Evolutionary conservation across 2,329 filamentous ascomycete species (phyloP).

Genomic region (Chaetoscypha palmicola): DNA sequence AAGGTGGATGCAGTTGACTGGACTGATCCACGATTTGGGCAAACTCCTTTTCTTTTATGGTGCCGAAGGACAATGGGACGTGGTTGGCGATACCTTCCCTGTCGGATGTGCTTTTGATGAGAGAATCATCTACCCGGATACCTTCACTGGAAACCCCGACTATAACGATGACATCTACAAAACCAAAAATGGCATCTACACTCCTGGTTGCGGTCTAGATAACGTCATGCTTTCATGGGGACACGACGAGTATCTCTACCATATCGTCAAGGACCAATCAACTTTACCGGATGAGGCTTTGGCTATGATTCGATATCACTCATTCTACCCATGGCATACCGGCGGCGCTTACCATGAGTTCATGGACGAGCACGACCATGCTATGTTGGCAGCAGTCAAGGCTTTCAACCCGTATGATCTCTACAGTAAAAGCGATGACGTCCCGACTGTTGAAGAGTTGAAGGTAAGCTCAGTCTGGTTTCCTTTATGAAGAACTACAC

Average conservation of each 20-base stretch:
- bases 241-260: conserved; percentile 82
- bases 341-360: conserved; percentile 73
- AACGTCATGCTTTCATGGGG: conserved; percentile 90
- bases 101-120: conserved; percentile 70
- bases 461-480: too few relatives aligned
- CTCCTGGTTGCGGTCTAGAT: conserved; percentile 70
- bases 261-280: conserved; percentile 76
- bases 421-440: conserved; percentile 83
- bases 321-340: conserved; percentile 87
- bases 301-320: conserved; percentile 89
- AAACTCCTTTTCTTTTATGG: conserved; percentile 77
- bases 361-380: conserved; percentile 75
- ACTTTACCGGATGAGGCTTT: conserved; percentile 73
- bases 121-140: conserved; percentile 73
- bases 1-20: conserved; percentile 73
- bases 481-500: too few relatives aligned
- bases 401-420: conserved; percentile 90
- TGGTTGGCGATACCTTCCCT: conserved; percentile 80
- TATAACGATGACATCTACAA: conserved; percentile 62
- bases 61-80: conserved; percentile 86
- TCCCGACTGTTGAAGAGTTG: conserved; percentile 67
- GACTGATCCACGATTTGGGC: conserved; percentile 72
- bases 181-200: conserved; percentile 74
- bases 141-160: conserved; percentile 74
- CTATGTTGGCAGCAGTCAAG: conserved; percentile 72